Percentiles rank a stretch among this genome's conserved stretches.
phyloP scores from a whole-genome alignment of 441 rosid genomes.

The Erodium trifolium region DNA sequence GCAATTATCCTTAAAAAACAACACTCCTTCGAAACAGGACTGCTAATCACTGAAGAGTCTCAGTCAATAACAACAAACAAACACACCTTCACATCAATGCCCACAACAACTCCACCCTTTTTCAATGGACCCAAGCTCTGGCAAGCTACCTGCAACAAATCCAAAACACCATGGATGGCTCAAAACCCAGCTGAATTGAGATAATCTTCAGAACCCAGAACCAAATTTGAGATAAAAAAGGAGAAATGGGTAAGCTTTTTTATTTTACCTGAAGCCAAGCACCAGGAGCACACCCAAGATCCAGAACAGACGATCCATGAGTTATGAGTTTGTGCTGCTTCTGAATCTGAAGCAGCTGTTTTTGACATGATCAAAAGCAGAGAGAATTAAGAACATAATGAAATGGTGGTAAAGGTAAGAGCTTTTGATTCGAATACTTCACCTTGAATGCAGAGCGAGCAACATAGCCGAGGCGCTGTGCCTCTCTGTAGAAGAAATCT shows the following conservation, averaged over 20 bases:
- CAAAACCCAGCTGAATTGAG: background rate
- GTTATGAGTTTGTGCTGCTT: constrained; percentile 68
- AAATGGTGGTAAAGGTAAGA: background rate
- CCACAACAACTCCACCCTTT: constrained; percentile 22
- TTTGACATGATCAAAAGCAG: background rate
- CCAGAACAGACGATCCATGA: constrained; percentile 82
- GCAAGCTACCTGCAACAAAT: too few species aligned
- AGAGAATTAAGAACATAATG: background rate
- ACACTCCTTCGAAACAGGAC: too few species aligned
- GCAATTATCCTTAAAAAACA: too few species aligned
- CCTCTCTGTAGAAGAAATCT: constrained; percentile 95
- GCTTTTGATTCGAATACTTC: background rate
- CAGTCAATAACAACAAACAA: background rate
- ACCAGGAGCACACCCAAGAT: constrained; percentile 96
- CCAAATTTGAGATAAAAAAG: background rate
- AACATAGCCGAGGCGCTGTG: constrained; percentile 91
- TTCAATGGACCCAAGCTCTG: too few species aligned
- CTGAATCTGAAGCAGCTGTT: constrained; percentile 84
- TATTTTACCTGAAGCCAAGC: constrained; percentile 90
- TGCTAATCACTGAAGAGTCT: background rate
- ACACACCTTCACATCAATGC: constrained; percentile 81
- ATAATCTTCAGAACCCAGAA: constrained; percentile 1
- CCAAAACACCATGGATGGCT: constrained; percentile 35
- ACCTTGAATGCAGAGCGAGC: constrained; percentile 99
- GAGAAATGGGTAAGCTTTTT: background rate